Base-by-base conservation (phyloP, 352 stramenopile genomes). In the Phytophthora fragariaefolia region DNA sequence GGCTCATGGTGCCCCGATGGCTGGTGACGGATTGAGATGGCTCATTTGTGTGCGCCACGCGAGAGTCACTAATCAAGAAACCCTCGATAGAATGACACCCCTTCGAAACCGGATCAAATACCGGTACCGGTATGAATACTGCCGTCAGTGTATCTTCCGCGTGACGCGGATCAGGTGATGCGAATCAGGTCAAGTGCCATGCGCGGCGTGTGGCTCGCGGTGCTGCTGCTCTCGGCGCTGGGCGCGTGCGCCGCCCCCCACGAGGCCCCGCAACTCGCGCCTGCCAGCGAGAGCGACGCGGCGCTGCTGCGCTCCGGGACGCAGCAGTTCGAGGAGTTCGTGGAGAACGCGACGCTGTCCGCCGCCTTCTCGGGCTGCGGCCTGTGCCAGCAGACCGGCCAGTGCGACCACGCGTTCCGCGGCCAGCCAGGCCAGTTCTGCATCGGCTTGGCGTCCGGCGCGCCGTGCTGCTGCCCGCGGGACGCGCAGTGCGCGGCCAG, bases 371-470 rank as follows among this genome's bases (percentile, higher is more conserved):
- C 82, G 0, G 84, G 82, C 48, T 92, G 84, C 38, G 77, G 74
- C 1, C 53, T 91, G 9, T 92, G 84, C 42, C 78, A 90, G 45
- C 70, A 81, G 62, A 87, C 73, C 1, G 83, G 83, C 0, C 65
- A 83, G 28, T 92, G 83, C 47, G 76, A 87, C 65, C 79, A 83
- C 20, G 83, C 83, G 3, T 92, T 90, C 57, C 83, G 75, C 22
- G 80, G 82, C 20, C 56, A 63, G 7, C 80, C 72, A 0, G 83
- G 83, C 1, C 81, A 92, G 52, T 92, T 92, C 57, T 92, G 83
- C 59, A 69, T 84, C 24, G 80, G 76, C 28, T 47, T 92, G 40
- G 69, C 72, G 23, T 83, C 77, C 0, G 80, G 80, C 3, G 68
- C 74, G 13, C 82, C 84, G 18, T 92, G 84, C 53, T 92, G 84